Evolutionary conservation across 2,329 filamentous ascomycete species (phyloP).

Genomic region (Cladosporium sp.): DNA sequence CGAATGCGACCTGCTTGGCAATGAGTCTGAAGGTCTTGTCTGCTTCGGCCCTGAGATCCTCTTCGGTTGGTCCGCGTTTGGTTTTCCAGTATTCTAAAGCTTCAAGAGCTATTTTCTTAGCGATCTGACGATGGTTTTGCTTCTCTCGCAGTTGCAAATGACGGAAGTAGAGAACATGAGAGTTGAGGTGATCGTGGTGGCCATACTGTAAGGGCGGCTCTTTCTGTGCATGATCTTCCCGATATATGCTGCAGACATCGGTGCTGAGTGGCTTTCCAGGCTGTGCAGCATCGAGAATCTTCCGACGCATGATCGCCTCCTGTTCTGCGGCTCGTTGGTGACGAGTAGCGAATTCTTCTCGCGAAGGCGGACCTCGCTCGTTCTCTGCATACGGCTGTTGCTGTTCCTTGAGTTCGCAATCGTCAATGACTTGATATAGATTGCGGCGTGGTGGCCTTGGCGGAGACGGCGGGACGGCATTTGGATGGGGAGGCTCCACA

Average conservation of each 20-base stretch:
- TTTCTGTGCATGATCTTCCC: conserved; percentile 56
- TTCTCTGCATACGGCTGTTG: conserved; percentile 31
- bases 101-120: conserved; percentile 74
- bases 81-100: conserved; percentile 71
- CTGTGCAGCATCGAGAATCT: conserved; percentile 64
- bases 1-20: conserved; percentile 69
- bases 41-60: conserved; percentile 79
- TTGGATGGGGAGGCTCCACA: conserved; percentile 29
- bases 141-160: conserved; percentile 77
- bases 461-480: conserved; percentile 25
- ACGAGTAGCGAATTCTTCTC: conserved; percentile 22
- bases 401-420: conserved; percentile 31
- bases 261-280: conserved; percentile 71
- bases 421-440: conserved; percentile 30
- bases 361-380: conserved; percentile 26
- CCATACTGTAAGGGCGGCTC: conserved; percentile 77
- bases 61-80: conserved; percentile 68
- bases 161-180: conserved; percentile 75
- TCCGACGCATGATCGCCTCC: conserved; percentile 39
- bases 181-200: conserved; percentile 80
- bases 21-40: conserved; percentile 57
- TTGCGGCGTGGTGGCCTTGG: conserved; percentile 25
- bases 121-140: conserved; percentile 67
- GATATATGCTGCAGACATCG: conserved; percentile 49
- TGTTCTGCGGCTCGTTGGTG: conserved; percentile 23